Conservation (phyloP, 495 filamentous ascomycete species). For the Apiosordaria backusii region DNA sequence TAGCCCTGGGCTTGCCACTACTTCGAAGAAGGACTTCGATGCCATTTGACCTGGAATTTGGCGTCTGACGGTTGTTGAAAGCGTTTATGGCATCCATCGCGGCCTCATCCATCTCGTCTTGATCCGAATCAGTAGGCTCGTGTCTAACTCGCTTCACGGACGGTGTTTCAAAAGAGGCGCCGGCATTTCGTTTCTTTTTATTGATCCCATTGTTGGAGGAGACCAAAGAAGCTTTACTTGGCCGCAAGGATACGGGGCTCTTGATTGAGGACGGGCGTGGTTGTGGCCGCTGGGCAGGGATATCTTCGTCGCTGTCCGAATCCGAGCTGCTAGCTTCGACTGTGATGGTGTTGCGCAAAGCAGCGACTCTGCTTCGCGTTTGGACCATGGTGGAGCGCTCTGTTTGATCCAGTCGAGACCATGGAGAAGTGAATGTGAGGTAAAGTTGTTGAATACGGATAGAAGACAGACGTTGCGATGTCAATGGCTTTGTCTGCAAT, state of each 20-base stretch:
- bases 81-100: background rate
- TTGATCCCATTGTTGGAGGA: background rate
- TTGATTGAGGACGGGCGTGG: background rate
- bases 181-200: background rate
- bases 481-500: background rate
- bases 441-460: background rate
- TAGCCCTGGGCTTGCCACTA: too few relatives aligned
- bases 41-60: background rate
- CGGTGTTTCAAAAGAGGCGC: background rate
- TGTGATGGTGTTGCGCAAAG: background rate
- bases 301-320: background rate
- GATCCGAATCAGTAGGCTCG: background rate
- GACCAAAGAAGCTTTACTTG: background rate
- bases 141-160: background rate
- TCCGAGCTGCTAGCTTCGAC: background rate
- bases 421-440: background rate
- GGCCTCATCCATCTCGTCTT: background rate
- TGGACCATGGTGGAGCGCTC: background rate
- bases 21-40: background rate
- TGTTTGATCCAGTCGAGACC: background rate
- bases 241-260: background rate
- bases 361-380: constrained; percentile 1
- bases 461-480: background rate
- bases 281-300: background rate
- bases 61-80: background rate